Percentiles rank a stretch among this genome's conserved stretches.
phyloP scores from a whole-genome alignment of 139 green algal species.

The Picochlorum sp. region DNA sequence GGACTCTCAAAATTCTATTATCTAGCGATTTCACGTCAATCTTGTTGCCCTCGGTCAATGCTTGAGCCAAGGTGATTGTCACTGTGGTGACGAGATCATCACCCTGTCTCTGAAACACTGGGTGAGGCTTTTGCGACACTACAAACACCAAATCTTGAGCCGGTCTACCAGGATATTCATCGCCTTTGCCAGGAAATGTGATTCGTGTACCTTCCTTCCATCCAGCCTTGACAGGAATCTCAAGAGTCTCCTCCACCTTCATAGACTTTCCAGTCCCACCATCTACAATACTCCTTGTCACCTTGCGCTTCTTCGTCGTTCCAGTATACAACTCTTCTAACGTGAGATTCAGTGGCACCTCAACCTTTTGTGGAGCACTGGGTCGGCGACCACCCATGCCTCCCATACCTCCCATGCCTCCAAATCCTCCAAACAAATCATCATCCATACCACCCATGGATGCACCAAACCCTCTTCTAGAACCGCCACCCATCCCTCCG shows the following conservation, averaged over 20 bases:
- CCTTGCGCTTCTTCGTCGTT: constrained; percentile 46
- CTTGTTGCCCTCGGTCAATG: constrained; percentile 17
- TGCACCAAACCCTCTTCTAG: neutral
- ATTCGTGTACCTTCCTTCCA: constrained; percentile 92
- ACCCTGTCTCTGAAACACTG: constrained; percentile 64
- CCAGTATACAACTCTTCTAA: constrained; percentile 52
- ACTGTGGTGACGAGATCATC: constrained; percentile 61
- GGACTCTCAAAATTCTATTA: constrained; percentile 39
- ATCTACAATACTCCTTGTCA: constrained; percentile 35
- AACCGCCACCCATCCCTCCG: neutral
- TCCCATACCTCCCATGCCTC: constrained; percentile 15
- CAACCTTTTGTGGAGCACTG: constrained; percentile 14
- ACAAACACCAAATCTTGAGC: constrained; percentile 83
- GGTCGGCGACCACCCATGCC: constrained; percentile 6
- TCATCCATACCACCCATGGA: constrained; percentile 2
- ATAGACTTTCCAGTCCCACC: constrained; percentile 19
- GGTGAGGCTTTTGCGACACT: constrained; percentile 72
- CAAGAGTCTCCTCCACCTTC: constrained; percentile 68
- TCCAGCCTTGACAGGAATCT: constrained; percentile 78
- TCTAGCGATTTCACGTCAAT: constrained; percentile 51
- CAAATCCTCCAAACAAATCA: constrained; percentile 10
- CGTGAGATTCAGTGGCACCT: constrained; percentile 30
- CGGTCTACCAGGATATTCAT: constrained; percentile 59
- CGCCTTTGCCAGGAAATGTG: constrained; percentile 80
- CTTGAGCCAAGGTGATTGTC: constrained; percentile 24